Conservation (phyloP, 306 rosid genomes). For the Sindora glabra region DNA sequence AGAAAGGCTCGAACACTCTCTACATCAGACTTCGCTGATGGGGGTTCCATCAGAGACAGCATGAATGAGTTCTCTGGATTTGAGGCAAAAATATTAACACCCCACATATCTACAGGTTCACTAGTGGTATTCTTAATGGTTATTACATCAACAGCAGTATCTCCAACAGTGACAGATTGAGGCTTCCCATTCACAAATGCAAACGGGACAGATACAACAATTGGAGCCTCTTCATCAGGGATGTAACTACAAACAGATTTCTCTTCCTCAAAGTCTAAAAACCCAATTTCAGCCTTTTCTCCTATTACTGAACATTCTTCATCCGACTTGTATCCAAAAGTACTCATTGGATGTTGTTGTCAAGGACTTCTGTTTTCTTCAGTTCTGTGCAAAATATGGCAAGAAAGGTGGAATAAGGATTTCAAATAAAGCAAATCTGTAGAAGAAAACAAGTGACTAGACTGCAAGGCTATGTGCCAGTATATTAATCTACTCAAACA, state of each 20-base stretch:
- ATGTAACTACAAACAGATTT: conserved; percentile 59
- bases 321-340: conserved; percentile 35
- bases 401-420: background rate
- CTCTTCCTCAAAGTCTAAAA: conserved; percentile 72
- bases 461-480: background rate
- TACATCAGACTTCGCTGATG: conserved; percentile 26
- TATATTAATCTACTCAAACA: background rate
- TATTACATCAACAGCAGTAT: conserved; percentile 42
- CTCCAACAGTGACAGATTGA: conserved; percentile 46
- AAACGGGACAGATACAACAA: conserved; percentile 67
- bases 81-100: conserved; percentile 68
- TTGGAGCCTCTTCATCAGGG: conserved; percentile 37
- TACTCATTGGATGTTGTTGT: conserved; percentile 43
- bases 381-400: conserved; percentile 14
- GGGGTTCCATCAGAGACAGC: conserved; percentile 77
- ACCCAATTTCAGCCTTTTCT: conserved; percentile 70
- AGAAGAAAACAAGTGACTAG: background rate
- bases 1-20: conserved; percentile 30
- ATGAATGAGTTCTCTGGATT: conserved; percentile 66
- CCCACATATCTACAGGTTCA: conserved; percentile 69
- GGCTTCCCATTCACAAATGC: conserved; percentile 57
- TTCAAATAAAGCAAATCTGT: background rate
- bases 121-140: conserved; percentile 60
- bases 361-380: conserved; percentile 17
- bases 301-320: conserved; percentile 73